Conservation (phyloP, 768 basidiomycete species). For the Galerina sulciceps region DNA sequence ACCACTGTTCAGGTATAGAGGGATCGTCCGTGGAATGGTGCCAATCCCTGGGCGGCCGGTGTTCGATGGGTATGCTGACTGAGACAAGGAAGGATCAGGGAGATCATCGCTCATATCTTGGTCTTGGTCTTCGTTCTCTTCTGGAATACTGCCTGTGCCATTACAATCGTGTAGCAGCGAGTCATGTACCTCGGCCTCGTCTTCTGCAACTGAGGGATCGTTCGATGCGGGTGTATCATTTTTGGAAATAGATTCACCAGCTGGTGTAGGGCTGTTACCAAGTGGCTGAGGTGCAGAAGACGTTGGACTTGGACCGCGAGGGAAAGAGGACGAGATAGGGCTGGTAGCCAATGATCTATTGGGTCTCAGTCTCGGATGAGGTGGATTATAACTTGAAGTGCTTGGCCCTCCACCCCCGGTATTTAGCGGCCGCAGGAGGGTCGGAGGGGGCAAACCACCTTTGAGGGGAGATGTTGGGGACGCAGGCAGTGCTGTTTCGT, state of each 20-base stretch:
- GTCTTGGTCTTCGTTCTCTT: conserved; percentile 5
- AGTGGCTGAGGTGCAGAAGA: neutral
- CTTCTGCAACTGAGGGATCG: conserved; percentile 16
- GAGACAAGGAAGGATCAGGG: neutral
- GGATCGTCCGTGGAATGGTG: conserved; percentile 58
- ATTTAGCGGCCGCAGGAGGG: conserved; percentile 15
- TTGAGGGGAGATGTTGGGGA: conserved; percentile 24
- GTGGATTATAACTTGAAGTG: conserved; percentile 3
- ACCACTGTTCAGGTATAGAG: conserved; percentile 41
- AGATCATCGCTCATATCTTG: conserved; percentile 3
- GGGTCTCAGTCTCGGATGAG: conserved; percentile 28
- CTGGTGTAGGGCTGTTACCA: neutral
- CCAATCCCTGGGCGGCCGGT: conserved; percentile 48
- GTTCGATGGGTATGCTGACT: conserved; percentile 38
- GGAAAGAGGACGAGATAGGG: conserved; percentile 36
- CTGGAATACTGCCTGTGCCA: neutral
- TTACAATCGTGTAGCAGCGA: neutral
- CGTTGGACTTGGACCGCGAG: conserved; percentile 9
- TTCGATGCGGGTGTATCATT: conserved; percentile 2
- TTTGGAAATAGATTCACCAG: neutral
- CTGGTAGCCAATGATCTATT: conserved; percentile 34
- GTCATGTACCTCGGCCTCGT: conserved; percentile 17
- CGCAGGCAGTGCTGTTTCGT: conserved; percentile 26
- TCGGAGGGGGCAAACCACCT: conserved; percentile 8
- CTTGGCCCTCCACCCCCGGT: conserved; percentile 16